Conservation (phyloP, 73 alveolate species). For the Tetrahymena thermophila region DNA sequence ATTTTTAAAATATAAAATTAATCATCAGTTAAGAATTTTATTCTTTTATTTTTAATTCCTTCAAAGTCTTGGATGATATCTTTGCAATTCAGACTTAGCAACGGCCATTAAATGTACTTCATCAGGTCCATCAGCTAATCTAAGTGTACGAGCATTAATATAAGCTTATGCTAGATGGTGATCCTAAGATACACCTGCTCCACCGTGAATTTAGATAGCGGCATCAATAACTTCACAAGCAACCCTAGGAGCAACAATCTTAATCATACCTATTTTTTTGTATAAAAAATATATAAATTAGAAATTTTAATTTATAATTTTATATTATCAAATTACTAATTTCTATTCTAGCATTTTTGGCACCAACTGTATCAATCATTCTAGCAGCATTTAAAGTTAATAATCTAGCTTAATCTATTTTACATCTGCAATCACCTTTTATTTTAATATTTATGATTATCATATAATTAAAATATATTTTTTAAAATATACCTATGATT, state of each 20-base stretch:
- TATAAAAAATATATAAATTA: no score
- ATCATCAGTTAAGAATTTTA: neutral
- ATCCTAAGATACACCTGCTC: constrained; percentile 43
- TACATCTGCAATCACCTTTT: constrained; percentile 18
- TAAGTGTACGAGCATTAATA: constrained; percentile 49
- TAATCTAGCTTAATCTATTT: constrained; percentile 20
- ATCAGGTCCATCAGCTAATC: constrained; percentile 71
- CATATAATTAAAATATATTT: no score
- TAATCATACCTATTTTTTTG: constrained; percentile 12
- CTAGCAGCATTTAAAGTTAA: constrained; percentile 33
- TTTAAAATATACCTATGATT: neutral
- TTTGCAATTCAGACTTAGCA: constrained; percentile 23
- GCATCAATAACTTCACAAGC: constrained; percentile 38
- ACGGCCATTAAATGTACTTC: constrained; percentile 57
- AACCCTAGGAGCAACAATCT: constrained; percentile 26
- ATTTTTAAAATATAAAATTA: neutral
- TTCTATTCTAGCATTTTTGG: constrained; percentile 1
- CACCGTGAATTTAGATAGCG: constrained; percentile 39
- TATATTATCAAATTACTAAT: neutral
- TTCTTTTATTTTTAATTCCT: neutral
- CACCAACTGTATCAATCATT: constrained; percentile 25
- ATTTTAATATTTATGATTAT: neutral
- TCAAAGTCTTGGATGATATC: neutral
- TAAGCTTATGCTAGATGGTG: constrained; percentile 28
- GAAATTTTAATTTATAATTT: neutral